These are phyloP conservation scores for Suhomyces pyralidae DNA, from an alignment of 805 yeast species.

Conservation along the genomic window DNA sequence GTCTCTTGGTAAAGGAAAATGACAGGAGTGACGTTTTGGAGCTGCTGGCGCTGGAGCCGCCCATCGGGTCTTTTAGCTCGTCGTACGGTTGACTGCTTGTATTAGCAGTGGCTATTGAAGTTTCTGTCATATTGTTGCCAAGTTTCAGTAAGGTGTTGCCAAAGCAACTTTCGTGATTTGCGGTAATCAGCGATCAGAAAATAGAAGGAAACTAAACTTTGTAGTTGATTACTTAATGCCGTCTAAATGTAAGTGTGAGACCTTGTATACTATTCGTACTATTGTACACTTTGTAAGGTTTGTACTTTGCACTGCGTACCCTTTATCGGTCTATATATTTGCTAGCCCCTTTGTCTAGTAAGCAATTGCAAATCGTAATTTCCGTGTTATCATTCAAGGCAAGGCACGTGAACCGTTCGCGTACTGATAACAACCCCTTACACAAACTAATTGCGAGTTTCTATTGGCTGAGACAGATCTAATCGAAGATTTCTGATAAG, in stretches of 20 bases:
- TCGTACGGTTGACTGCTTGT: background rate
- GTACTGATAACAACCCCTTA: slow-evolving; percentile 1
- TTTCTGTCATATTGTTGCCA: background rate
- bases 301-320: background rate
- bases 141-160: background rate
- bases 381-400: background rate
- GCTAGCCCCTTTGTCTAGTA: background rate
- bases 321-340: background rate
- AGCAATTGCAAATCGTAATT: background rate
- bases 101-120: background rate
- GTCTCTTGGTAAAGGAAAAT: slow-evolving; percentile 32
- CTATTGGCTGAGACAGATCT: slow-evolving; percentile 1
- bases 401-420: background rate
- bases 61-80: background rate
- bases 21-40: slow-evolving; percentile 15
- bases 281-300: background rate
- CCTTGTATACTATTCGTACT: background rate
- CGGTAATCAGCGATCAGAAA: background rate
- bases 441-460: background rate
- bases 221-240: background rate
- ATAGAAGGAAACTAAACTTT: background rate
- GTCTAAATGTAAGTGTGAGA: background rate
- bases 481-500: background rate
- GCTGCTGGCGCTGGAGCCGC: background rate
- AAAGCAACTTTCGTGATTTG: background rate